A percentile compares a stretch with the other conserved stretches of the same genome.
Conservation (phyloP, 139 green algal species). For the Protoeuglena noctilucae region DNA sequence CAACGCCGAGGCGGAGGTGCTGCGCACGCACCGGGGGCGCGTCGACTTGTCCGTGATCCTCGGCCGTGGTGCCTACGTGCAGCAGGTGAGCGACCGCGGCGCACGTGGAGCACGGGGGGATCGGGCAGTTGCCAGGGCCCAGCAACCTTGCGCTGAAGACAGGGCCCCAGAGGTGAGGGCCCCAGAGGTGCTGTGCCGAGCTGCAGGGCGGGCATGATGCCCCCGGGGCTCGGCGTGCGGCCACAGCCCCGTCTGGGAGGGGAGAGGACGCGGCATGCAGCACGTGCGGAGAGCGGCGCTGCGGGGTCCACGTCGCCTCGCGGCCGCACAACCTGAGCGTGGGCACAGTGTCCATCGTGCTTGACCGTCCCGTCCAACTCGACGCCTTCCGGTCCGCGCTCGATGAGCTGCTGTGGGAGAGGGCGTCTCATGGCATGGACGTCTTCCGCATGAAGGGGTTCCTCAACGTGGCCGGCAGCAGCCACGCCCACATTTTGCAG, state of each 20-base stretch:
- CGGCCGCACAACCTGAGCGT: slow-evolving; percentile 13
- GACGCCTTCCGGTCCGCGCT: slow-evolving; percentile 26
- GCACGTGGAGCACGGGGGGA: neutral
- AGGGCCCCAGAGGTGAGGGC: too few relatives aligned
- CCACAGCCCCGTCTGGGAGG: too few relatives aligned
- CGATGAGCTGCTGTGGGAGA: slow-evolving; percentile 45
- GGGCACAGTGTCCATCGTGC: slow-evolving; percentile 19
- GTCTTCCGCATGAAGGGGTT: slow-evolving; percentile 64
- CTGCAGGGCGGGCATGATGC: too few relatives aligned
- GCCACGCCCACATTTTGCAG: slow-evolving; percentile 31
- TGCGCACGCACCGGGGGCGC: slow-evolving; percentile 28
- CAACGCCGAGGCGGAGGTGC: slow-evolving; percentile 45
- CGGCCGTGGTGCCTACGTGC: neutral
- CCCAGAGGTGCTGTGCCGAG: too few relatives aligned
- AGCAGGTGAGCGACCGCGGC: neutral
- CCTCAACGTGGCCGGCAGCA: slow-evolving; percentile 30
- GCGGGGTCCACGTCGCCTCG: too few relatives aligned
- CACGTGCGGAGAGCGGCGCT: too few relatives aligned
- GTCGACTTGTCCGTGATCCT: slow-evolving; percentile 52
- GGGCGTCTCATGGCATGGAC: slow-evolving; percentile 22
- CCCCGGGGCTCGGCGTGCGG: too few relatives aligned
- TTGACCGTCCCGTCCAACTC: slow-evolving; percentile 16
- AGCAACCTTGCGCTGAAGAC: too few relatives aligned
- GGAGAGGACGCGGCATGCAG: neutral
- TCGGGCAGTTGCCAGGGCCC: too few relatives aligned